Evolutionary conservation across 2,329 filamentous ascomycete genomes (phyloP), one percentile per base, ranked within the genome.

Genomic region (Thielaviopsis cerberus): DNA sequence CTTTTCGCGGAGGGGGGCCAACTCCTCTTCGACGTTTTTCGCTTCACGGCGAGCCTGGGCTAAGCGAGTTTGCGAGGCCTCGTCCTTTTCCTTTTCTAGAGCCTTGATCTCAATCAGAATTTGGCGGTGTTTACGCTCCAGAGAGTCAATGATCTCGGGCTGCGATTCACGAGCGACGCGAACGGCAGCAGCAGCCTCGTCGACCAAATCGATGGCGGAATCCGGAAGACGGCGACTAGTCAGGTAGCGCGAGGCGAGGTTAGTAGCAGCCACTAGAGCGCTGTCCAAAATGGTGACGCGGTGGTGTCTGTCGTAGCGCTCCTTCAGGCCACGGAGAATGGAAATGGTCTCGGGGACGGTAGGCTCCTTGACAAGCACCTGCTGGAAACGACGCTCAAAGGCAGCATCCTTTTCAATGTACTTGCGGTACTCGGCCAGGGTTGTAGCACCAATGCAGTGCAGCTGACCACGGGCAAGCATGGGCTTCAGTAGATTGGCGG

Each of bases 351-450:
- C 92, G 1, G 81, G 71, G 54, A 97, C 83, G 5, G 81, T 78
- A 1, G 92, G 92, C 69, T 98, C 92, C 73, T 96, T 96, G 69
- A 97, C 91, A 51, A 98, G 72, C 45, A 98, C 92, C 71, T 98
- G 92, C 70, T 98, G 92, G 78, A 98, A 98, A 70, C 92, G 87
- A 71, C 92, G 88, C 72, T 98, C 92, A 69, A 98, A 98, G 53
- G 92, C 92, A 52, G 88, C 86, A 66, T 98, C 92, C 73, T 98
- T 98, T 71, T 98, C 92, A 63, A 98, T 95, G 72, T 98, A 97
- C 71, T 98, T 98, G 67, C 92, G 82, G 72, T 98, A 98, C 70
- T 98, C 92, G 62, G 83, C 82, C 60, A 98, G 79, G 1, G 92
- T 98, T 1, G 92, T 98, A 5, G 92, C 92, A 70, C 92, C 92